Conservation (phyloP, 371 early-diverging fungal genomes). For the Encephalitozoon intestinalis region DNA sequence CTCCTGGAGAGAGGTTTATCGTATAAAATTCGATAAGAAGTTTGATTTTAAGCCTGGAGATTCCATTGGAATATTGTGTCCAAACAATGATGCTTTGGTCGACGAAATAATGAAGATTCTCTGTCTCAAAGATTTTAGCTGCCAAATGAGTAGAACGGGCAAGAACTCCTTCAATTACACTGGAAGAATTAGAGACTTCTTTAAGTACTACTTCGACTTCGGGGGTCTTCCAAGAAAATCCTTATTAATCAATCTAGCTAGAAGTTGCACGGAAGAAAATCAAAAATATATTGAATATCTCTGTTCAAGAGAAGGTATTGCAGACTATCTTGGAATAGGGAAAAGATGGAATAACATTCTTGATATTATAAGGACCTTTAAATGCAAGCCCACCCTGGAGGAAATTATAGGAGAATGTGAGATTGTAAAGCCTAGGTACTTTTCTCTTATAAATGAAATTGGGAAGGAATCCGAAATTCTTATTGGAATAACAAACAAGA, state of each 20-base stretch:
- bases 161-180: constrained; percentile 29
- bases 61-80: constrained; percentile 36
- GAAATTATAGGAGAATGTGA: constrained; percentile 47
- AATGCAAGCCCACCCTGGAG: constrained; percentile 39
- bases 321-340: constrained; percentile 50
- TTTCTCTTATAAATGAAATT: constrained; percentile 49
- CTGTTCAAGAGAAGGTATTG: constrained; percentile 47
- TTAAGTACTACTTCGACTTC: constrained; percentile 49
- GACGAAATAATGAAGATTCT: not conserved
- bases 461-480: constrained; percentile 43
- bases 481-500: constrained; percentile 36
- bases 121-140: not conserved
- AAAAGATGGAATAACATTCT: constrained; percentile 41
- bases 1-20: constrained; percentile 43
- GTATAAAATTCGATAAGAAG: constrained; percentile 12
- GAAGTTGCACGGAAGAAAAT: constrained; percentile 8
- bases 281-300: constrained; percentile 44
- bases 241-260: constrained; percentile 32
- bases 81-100: constrained; percentile 25
- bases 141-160: constrained; percentile 15
- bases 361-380: constrained; percentile 51
- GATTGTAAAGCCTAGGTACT: constrained; percentile 57
- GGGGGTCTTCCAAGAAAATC: constrained; percentile 51
- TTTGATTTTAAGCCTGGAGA: constrained; percentile 36
- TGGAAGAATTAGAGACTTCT: constrained; percentile 50